Conservation (phyloP, 1,284 basidiomycete genomes). For the Crocinoboletus sp. region DNA sequence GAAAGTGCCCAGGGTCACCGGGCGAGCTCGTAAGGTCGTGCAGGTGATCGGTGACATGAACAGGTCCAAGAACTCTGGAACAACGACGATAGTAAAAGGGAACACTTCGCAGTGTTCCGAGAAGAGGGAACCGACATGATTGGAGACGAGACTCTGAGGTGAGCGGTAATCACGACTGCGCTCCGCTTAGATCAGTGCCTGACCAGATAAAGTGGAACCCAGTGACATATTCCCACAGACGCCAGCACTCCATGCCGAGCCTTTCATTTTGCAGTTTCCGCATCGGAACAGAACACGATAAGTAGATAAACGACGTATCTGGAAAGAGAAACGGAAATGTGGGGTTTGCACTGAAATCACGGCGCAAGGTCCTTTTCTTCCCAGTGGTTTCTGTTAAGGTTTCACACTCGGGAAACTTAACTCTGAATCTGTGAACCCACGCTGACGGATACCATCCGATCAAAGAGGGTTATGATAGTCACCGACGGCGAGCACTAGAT, state of each 20-base stretch:
- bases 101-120: conserved; percentile 9
- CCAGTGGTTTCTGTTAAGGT: neutral
- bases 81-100: conserved; percentile 2
- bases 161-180: conserved; percentile 25
- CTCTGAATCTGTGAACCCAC: conserved; percentile 19
- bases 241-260: conserved; percentile 12
- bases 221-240: conserved; percentile 21
- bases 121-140: conserved; percentile 22
- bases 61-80: conserved; percentile 20
- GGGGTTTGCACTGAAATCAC: conserved; percentile 4
- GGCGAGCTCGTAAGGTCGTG: conserved; percentile 12
- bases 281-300: conserved; percentile 18
- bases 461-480: conserved; percentile 9
- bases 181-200: conserved; percentile 30
- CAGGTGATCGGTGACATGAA: conserved; percentile 27
- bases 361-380: conserved; percentile 1
- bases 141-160: conserved; percentile 20
- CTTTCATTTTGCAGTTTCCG: conserved; percentile 25
- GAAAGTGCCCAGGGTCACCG: no score
- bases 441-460: conserved; percentile 8
- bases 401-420: conserved; percentile 12
- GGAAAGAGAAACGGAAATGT: conserved; percentile 7
- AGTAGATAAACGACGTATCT: conserved; percentile 15
- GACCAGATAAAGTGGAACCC: conserved; percentile 25
- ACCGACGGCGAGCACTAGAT: conserved; percentile 27